A percentile compares a stretch with the other conserved stretches of the same genome.
Evolutionary conservation across 305 asterid genomes (phyloP).

Genomic region (Rubia tinctorum): DNA sequence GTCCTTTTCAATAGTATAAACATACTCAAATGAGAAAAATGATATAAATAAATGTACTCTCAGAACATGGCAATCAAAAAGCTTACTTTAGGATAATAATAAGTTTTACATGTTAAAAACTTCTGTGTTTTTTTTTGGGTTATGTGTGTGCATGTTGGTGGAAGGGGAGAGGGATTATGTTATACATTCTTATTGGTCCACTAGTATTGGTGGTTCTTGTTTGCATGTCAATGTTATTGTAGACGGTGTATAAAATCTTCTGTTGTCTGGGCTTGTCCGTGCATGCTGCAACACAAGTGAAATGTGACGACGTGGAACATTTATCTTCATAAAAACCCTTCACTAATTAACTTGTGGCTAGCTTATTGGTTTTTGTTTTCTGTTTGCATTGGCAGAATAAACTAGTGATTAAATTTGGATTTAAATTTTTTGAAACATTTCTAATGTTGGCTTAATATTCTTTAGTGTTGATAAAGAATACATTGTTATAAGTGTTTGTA

Average conservation of each 20-base stretch:
- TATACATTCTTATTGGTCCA: neutral
- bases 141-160: too few species aligned
- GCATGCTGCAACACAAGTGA: neutral
- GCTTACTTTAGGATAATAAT: too few species aligned
- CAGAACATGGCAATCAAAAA: too few species aligned
- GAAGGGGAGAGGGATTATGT: too few species aligned
- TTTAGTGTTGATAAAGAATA: neutral
- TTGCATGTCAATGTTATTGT: neutral
- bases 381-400: neutral
- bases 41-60: too few species aligned
- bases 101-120: too few species aligned
- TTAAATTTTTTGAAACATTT: neutral
- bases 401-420: neutral
- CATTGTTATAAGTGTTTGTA: neutral
- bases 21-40: too few species aligned
- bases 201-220: neutral
- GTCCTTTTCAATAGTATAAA: too few species aligned
- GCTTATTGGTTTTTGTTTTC: neutral
- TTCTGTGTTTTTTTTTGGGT: too few species aligned
- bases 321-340: neutral
- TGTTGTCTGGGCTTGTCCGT: slow-evolving; percentile 2
- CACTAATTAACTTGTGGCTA: neutral
- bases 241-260: neutral
- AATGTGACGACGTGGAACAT: neutral
- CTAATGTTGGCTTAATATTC: neutral